Percentiles rank a stretch among this genome's conserved stretches.
Evolutionary conservation across 208 protist genomes (phyloP).

Genomic region (Crithidia acanthocephali): DNA sequence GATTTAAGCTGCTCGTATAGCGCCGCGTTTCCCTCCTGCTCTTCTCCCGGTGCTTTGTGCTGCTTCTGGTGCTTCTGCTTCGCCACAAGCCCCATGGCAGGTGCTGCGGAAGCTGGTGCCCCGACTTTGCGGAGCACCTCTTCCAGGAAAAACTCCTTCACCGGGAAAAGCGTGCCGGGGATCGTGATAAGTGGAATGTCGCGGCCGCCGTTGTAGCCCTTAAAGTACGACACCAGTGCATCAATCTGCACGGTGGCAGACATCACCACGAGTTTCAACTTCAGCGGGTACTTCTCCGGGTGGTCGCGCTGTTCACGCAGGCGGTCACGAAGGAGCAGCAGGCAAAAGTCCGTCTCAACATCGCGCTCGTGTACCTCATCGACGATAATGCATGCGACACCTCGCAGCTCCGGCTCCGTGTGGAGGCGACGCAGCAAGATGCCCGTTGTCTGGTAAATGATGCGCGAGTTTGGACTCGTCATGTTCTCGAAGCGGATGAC

Average conservation of each 20-base stretch:
- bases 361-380: constrained; percentile 92
- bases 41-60: not conserved
- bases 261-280: constrained; percentile 98
- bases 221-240: constrained; percentile 74
- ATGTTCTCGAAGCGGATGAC: constrained; percentile 89
- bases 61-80: constrained; percentile 12
- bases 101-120: constrained; percentile 32
- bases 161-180: constrained; percentile 82
- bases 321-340: constrained; percentile 77
- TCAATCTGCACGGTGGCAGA: constrained; percentile 93
- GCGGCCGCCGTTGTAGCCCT: constrained; percentile 31
- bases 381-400: constrained; percentile 84
- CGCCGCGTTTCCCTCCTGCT: constrained; percentile 8
- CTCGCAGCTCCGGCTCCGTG: constrained; percentile 88
- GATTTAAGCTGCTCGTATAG: constrained; percentile 69
- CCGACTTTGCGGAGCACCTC: constrained; percentile 67
- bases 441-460: constrained; percentile 99
- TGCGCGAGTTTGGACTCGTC: constrained; percentile 83
- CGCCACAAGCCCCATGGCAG: constrained; percentile 39
- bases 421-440: constrained; percentile 97
- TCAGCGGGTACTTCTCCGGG: constrained; percentile 40
- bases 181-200: constrained; percentile 74
- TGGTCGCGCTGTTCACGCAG: constrained; percentile 56
- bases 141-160: constrained; percentile 90
- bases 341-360: constrained; percentile 85